phyloP scores from a whole-genome alignment of 2,329 filamentous ascomycete genomes.

The Trichoderma semiorbis region DNA sequence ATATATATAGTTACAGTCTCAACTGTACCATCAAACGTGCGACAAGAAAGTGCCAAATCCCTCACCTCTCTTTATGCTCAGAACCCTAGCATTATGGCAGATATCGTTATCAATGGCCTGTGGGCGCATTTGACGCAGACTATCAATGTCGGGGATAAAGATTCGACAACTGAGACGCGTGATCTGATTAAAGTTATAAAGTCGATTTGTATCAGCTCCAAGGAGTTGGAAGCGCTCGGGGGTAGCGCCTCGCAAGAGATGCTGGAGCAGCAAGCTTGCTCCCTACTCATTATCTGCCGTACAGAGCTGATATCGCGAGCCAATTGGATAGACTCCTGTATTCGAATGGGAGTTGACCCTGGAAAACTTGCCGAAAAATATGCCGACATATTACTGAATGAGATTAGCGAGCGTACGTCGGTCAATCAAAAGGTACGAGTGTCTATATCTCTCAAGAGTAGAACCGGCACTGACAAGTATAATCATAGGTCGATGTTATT shows the following conservation, averaged over 20 bases:
- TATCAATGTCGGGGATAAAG: constrained; percentile 69
- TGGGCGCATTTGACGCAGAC: constrained; percentile 72
- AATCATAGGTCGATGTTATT: constrained; percentile 38
- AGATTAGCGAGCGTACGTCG: constrained; percentile 55
- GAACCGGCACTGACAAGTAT: neutral
- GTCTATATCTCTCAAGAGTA: neutral
- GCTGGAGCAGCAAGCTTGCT: constrained; percentile 69
- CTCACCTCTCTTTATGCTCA: constrained; percentile 64
- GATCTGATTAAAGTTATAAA: constrained; percentile 61
- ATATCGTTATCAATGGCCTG: constrained; percentile 65
- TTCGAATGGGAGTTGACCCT: constrained; percentile 78
- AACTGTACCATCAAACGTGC: constrained; percentile 56
- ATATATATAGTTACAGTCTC: constrained; percentile 73
- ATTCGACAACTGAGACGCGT: constrained; percentile 64
- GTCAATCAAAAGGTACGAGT: constrained; percentile 49
- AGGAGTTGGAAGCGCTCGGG: constrained; percentile 45
- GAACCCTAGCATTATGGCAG: constrained; percentile 55
- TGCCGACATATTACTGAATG: constrained; percentile 61
- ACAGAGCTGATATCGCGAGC: constrained; percentile 71
- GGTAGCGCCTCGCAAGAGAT: constrained; percentile 43
- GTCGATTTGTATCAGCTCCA: constrained; percentile 59
- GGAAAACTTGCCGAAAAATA: constrained; percentile 68
- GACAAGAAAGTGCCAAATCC: constrained; percentile 58
- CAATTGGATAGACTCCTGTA: constrained; percentile 86
- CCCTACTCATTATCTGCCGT: constrained; percentile 73